Base-by-base conservation (phyloP, 306 rosid species). In the Castanea mollissima region DNA sequence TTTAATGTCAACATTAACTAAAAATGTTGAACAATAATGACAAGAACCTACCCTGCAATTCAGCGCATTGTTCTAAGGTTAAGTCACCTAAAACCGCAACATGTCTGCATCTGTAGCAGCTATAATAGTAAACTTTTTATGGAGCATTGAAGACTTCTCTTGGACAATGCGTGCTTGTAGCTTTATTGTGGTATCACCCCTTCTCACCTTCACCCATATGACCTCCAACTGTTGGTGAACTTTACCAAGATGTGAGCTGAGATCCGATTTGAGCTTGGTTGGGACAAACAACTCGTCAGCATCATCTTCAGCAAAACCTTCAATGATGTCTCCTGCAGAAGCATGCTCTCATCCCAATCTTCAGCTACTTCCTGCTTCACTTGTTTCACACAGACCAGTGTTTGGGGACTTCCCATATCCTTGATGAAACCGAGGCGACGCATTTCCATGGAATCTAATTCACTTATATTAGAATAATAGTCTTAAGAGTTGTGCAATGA, bases 281-380 rank as follows among this genome's bases (percentile, higher is more conserved):
- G 80, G 82, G 49, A 84, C 69, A 18, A 88, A 91, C 25, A 77
- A 35, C 74, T 80, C 85, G 7, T 87, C 89, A 5, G 11, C 78
- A 2, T 81, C 82, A 1, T 44, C 75, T 69, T 80, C 81, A 0
- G 80, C 83, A 46, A 88, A 55, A 3, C 96, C 96, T 82, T 89
- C 92, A 54, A 91, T 87, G 76, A 91, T 85, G 79, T 93, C 94
- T 23, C 94, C 93, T 0, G 94, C 68, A 93, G 83, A 20, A 96
- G 94, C 97, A 91, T 89, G 83, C 81, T 84, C 68, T 86, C 92
- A 21, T 87, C 88, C 96, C 97, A 93, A 55, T 93, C 97, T 23
- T 89, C 88, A 10, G 69, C 18, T 56, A 54, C 65, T 70, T 87
- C 91, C 85, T 88, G 94, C 84, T 82, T 91, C 82, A 91, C 96